Percentiles rank a stretch among this genome's conserved stretches.
Conservation (phyloP, 2,329 filamentous ascomycete genomes). For the Talaromyces sp. region DNA sequence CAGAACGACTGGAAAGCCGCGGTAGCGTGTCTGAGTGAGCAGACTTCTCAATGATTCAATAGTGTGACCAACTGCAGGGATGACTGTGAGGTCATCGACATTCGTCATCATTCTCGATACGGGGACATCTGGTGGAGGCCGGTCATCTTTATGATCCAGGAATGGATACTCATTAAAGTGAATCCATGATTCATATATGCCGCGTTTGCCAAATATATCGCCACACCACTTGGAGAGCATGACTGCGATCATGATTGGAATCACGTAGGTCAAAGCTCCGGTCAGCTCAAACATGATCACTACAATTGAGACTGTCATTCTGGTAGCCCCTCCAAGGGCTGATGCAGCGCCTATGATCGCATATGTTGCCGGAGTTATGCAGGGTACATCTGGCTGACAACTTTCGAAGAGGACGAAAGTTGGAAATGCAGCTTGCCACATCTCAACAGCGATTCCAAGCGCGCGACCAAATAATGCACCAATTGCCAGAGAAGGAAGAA, state of each 20-base stretch:
- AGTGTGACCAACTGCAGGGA: slow-evolving; percentile 84
- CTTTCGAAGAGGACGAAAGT: slow-evolving; percentile 71
- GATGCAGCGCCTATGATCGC: slow-evolving; percentile 94
- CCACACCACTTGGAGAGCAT: slow-evolving; percentile 99
- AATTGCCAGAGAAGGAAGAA: slow-evolving; percentile 93
- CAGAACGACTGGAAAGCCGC: slow-evolving; percentile 87
- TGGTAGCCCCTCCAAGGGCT: slow-evolving; percentile 86
- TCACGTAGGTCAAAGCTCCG: slow-evolving; percentile 88
- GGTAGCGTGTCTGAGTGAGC: slow-evolving; percentile 71
- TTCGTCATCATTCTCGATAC: slow-evolving; percentile 89
- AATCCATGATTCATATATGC: slow-evolving; percentile 98
- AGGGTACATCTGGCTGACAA: slow-evolving; percentile 81
- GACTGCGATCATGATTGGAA: slow-evolving; percentile 98
- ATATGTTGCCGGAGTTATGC: slow-evolving; percentile 91
- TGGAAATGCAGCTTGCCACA: slow-evolving; percentile 77
- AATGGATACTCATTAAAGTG: slow-evolving; percentile 94
- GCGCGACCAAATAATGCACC: slow-evolving; percentile 87
- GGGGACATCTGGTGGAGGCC: slow-evolving; percentile 73
- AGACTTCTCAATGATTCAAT: slow-evolving; percentile 70
- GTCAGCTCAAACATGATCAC: slow-evolving; percentile 99
- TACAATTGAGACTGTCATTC: slow-evolving; percentile 96
- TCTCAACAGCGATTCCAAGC: slow-evolving; percentile 82
- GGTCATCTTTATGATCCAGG: slow-evolving; percentile 84
- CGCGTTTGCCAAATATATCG: slow-evolving; percentile 85
- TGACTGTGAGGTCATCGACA: slow-evolving; percentile 82